Evolutionary conservation across 441 rosid species (phyloP), one percentile per base, ranked within the genome.

Genomic region (Hura crepitans): DNA sequence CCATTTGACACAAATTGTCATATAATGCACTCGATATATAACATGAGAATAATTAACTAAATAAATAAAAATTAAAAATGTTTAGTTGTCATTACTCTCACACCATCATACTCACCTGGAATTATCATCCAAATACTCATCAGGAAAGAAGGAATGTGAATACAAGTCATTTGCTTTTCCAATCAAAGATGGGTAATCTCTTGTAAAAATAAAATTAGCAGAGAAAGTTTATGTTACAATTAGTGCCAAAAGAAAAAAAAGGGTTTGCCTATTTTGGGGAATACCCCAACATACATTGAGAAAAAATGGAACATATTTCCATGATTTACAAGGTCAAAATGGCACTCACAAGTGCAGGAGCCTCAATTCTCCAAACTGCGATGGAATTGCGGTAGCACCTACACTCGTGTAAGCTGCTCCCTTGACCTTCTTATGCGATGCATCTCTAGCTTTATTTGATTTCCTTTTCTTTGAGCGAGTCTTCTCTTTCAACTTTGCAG

Each of bases 391-490:
- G 33, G 66, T 35, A 4, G 47, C 58, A 14, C 59, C 66, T 70
- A 10, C 37, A 14, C 50, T 61, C 14, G 58, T 60, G 55, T 45
- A 60, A 46, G 65, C 65, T 59, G 47, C 72, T 56, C 66, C 64
- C 78, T 84, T 89, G 15, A 80, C 84, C 74, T 91, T 93, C 87
- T 93, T 93, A 35, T 53, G 75, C 3, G 91, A 85, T 62, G 70
- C 72, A 61, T 71, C 87, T 79, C 65, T 78, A 15, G 83, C 66
- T 75, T 85, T 91, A 54, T 70, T 76, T 37, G 87, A 78, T 85
- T 86, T 87, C 49, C 96, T 77, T 78, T 87, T 93, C 91, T 82
- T 89, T 0, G 75, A 71, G 35, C 74, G 70, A 35, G 82, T 71
- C 77, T 75, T 78, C 39, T 65, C 73, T 72, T 74, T 73, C 45